Evolutionary conservation across 148 eudicot species (phyloP), one percentile per base, ranked within the genome.

Genomic region (Vaccinium vitisidaea): DNA sequence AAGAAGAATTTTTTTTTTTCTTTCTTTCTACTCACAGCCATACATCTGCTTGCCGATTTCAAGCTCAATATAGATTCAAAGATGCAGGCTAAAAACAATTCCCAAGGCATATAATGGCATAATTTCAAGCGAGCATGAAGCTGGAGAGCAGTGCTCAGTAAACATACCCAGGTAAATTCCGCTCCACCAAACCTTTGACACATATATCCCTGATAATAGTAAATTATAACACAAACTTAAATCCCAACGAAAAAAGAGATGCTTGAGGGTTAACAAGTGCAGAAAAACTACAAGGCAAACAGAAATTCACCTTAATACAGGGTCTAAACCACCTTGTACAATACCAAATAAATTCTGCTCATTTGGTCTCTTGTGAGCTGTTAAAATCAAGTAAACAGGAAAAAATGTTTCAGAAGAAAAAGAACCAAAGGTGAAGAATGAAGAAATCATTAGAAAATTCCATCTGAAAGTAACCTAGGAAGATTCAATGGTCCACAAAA

Each of bases 321-420:
- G 98, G 90, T 94, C 97, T 82, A 95, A 87, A 83, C 98, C 98
- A 86, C 98, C 98, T 84, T 95, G 98, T 65, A 95, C 95, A 79
- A 95, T 95, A 61, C 97, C 98, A 86, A 95, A 95, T 84, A 95
- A 89, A 85, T 94, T 95, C 86, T 95, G 98, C 83, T 94, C 97
- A 63, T 87, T 85, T 70, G 95, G 94, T 86, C 97, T 93, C 90
- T 91, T 87, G 88, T 94, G 98, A 84, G 98, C 98, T 95, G 93
- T 74, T 61, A 9, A 81, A 81, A 87, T 55, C 6, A 83, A 30
- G 53, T 10, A 81, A 36, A 55, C 43, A 81, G 52, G 79, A 84
- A 85, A 14, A 74, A 54, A 12, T 54, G 27, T 70, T 70, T 77
- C 53, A 56, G 23, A 76, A 70, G 27, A 32, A 85, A 79, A 49